Evolutionary conservation across 176 grass and related monocot genomes (phyloP), one percentile per base, ranked within the genome.

Genomic region (Oryza rufipogon): DNA sequence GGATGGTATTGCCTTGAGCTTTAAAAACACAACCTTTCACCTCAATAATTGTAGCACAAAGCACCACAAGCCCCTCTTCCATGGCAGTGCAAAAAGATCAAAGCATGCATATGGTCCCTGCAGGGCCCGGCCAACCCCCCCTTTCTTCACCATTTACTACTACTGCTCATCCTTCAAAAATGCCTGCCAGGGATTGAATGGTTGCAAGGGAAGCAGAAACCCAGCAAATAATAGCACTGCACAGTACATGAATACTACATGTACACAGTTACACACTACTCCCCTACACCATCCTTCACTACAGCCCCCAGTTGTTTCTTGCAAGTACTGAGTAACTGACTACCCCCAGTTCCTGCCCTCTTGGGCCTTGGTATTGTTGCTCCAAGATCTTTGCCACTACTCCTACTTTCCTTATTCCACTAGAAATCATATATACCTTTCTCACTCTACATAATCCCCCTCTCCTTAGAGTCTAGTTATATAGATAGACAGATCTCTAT

Each of bases 141-240:
- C 54, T 20, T 58, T 58, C 4, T 60, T 13, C 74, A 58, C 46
- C 66, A 66, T 86, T 73, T 68, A 80, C 58, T 81, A 80, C 45
- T 81, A 56, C 52, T 56, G 70, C 63, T 81, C 41, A 56, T 86
- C 73, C 70, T 63, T 84, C 65, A 41, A 68, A 76, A 77, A 79
- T 79, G 68, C 56, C 34, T 88, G 83, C 65, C 89, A 94, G 80
- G 80, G 52, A 94, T 94, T 86, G 76, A 86, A 81, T 78, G 92
- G 88, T 25, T 54, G 48, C 67, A 77, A 49, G 54, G 16, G 54
- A 58, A 58, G 54, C 19, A n/a, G 82, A 68, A 33, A 77, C 64
- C n/a, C 81, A 79, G 32, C 81, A 73, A 45, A 83, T 70, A 70
- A 78, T 65, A 36, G 9, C 30, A 14, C 13, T 56, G 52, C 6